phyloP scores from a whole-genome alignment of 2,329 filamentous ascomycete species.

The Pseudocercospora fuligena region DNA sequence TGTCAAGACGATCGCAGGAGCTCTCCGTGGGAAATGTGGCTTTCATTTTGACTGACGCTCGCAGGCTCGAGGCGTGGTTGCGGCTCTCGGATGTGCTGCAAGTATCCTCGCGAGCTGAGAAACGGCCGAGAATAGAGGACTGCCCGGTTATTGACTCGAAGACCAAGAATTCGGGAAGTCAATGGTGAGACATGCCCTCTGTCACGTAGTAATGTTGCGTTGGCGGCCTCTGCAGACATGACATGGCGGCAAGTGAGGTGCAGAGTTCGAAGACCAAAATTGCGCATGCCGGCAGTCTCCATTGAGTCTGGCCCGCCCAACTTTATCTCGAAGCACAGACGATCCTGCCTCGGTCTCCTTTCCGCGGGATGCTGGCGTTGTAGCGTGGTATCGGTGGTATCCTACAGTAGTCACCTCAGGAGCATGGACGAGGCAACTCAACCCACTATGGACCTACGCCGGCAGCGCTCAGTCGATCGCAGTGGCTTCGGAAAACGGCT shows the following conservation, averaged over 20 bases:
- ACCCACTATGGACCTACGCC: neutral
- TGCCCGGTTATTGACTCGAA: neutral
- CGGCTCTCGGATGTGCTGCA: neutral
- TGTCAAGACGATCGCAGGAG: too few relatives aligned
- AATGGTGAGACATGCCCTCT: neutral
- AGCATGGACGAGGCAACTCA: too few relatives aligned
- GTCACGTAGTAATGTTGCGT: neutral
- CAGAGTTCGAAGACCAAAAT: neutral
- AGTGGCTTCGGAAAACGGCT: neutral
- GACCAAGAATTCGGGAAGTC: neutral
- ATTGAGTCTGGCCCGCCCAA: neutral
- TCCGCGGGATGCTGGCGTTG: neutral
- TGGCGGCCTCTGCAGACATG: neutral
- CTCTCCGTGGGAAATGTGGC: too few relatives aligned
- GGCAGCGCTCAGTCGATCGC: neutral
- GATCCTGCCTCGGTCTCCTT: neutral
- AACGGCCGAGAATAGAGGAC: neutral
- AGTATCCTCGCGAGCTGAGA: slow-evolving; percentile 1
- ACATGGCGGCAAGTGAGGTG: neutral
- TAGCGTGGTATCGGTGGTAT: too few relatives aligned
- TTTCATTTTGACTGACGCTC: too few relatives aligned
- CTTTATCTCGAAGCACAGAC: neutral
- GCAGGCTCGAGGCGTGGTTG: too few relatives aligned
- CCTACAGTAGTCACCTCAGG: too few relatives aligned
- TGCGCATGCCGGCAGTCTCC: neutral